Percentiles rank a stretch among this genome's conserved stretches.
Conservation (phyloP, 2,329 filamentous ascomycete genomes). For the Colletotrichum ledebouriae region DNA sequence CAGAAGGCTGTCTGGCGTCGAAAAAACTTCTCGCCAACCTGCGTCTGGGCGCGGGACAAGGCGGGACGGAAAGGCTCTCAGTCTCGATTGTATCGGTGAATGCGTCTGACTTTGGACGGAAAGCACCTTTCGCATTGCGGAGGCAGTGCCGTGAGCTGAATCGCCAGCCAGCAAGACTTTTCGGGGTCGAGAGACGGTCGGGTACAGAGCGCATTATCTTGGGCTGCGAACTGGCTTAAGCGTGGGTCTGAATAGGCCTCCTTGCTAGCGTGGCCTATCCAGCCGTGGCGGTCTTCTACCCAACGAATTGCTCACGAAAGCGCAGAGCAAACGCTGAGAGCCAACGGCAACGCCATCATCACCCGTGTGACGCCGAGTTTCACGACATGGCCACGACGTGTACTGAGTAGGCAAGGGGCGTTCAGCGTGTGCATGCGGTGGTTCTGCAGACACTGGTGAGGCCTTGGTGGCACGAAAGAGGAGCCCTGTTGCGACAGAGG, state of each 20-base stretch:
- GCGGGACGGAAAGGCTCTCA: neutral
- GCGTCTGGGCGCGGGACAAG: neutral
- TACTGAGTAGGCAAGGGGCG: neutral
- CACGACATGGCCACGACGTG: slow-evolving; percentile 15
- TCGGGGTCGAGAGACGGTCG: neutral
- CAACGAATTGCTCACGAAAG: slow-evolving; percentile 16
- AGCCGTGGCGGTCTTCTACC: slow-evolving; percentile 14
- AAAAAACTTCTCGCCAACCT: neutral
- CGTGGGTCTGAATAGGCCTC: neutral
- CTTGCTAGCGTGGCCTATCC: slow-evolving; percentile 6
- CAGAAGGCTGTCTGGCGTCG: neutral
- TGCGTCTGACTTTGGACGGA: neutral
- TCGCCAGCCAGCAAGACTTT: neutral
- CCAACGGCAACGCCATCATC: neutral
- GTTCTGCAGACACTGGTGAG: slow-evolving; percentile 30
- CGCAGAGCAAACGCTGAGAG: slow-evolving; percentile 2
- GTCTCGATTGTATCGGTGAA: neutral
- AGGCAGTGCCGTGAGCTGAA: slow-evolving; percentile 14
- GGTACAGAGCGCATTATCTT: too few species aligned
- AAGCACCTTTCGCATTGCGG: neutral
- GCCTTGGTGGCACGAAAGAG: slow-evolving; percentile 25
- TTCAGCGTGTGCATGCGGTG: slow-evolving; percentile 11
- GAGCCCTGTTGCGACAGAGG: slow-evolving; percentile 33
- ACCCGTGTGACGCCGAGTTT: slow-evolving; percentile 16
- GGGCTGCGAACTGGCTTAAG: neutral